A percentile compares a stretch with the other conserved stretches of the same genome.
These are phyloP conservation scores for Domatiomyces catenatus DNA, from an alignment of 2,329 filamentous ascomycete species.

Conservation along the genomic window DNA sequence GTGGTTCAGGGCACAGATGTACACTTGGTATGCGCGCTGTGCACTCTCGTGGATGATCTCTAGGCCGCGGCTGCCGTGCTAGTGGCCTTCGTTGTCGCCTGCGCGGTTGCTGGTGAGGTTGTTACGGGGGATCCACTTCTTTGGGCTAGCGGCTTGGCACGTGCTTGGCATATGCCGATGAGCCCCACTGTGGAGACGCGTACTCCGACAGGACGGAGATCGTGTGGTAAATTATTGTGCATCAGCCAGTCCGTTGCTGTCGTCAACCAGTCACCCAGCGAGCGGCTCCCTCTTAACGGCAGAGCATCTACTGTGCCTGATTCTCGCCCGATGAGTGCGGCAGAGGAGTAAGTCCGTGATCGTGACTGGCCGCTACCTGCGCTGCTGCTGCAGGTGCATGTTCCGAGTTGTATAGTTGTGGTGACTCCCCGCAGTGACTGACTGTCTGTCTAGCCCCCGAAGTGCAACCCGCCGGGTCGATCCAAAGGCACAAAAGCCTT, in stretches of 20 bases:
- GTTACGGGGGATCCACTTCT: not conserved
- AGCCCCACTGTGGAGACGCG: not conserved
- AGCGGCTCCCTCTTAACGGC: not conserved
- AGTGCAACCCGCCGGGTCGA: not conserved
- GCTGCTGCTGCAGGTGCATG: not conserved
- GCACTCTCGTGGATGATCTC: not conserved
- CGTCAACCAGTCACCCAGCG: not conserved
- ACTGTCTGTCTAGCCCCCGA: not conserved
- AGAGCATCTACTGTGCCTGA: not conserved
- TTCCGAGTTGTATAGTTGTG: not conserved
- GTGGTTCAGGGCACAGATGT: not conserved
- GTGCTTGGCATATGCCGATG: not conserved
- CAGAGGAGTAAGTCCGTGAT: not conserved
- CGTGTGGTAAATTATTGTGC: not conserved
- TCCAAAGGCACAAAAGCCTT: slow-evolving; percentile 8
- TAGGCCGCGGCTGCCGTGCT: not conserved
- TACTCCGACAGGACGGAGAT: no score
- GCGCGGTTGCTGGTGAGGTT: not conserved
- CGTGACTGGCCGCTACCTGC: not conserved
- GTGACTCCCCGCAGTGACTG: not conserved
- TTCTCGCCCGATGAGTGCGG: not conserved
- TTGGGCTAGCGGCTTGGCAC: not conserved
- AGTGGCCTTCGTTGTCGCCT: not conserved
- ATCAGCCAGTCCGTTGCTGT: not conserved
- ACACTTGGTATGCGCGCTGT: not conserved